Conservation (phyloP, 371 early-diverging fungal species). For the Coemansia sp. region DNA sequence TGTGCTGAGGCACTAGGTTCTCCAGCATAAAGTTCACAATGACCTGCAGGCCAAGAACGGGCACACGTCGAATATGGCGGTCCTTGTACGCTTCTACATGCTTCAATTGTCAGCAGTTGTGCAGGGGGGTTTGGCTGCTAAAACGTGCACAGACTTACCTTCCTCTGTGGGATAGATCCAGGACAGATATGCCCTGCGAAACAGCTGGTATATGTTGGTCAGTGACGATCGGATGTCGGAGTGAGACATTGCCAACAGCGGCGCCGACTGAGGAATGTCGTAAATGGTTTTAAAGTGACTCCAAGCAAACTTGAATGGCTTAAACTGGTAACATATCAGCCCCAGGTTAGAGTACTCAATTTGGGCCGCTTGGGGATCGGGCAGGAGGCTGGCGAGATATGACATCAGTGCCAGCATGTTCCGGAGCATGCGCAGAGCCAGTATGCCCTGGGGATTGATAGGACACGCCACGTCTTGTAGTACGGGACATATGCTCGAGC, state of each 20-base stretch:
- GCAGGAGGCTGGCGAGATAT: conserved; percentile 28
- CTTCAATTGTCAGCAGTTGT: not conserved
- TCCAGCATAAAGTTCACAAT: conserved; percentile 26
- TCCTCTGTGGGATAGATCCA: conserved; percentile 33
- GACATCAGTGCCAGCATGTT: conserved; percentile 5
- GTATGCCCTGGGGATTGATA: conserved; percentile 39
- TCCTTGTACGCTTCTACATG: conserved; percentile 1
- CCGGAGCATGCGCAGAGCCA: conserved; percentile 32
- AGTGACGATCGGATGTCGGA: conserved; percentile 14
- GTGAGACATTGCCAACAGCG: conserved; percentile 18
- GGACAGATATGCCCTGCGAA: conserved; percentile 27
- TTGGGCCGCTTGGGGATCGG: conserved; percentile 22
- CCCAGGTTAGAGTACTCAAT: conserved; percentile 12
- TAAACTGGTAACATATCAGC: conserved; percentile 1
- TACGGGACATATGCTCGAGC: conserved; percentile 39
- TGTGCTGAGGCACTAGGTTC: conserved; percentile 20
- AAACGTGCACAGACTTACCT: conserved; percentile 5
- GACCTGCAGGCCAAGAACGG: conserved; percentile 23
- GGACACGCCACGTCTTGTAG: conserved; percentile 30
- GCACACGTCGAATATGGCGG: conserved; percentile 17
- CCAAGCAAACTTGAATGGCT: conserved; percentile 13
- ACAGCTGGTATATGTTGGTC: conserved; percentile 11
- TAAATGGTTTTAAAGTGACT: not conserved
- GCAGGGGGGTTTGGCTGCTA: not conserved
- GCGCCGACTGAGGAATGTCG: conserved; percentile 19